Base-by-base conservation (phyloP, 148 eudicot species). In the Vaccinium darrowii region DNA sequence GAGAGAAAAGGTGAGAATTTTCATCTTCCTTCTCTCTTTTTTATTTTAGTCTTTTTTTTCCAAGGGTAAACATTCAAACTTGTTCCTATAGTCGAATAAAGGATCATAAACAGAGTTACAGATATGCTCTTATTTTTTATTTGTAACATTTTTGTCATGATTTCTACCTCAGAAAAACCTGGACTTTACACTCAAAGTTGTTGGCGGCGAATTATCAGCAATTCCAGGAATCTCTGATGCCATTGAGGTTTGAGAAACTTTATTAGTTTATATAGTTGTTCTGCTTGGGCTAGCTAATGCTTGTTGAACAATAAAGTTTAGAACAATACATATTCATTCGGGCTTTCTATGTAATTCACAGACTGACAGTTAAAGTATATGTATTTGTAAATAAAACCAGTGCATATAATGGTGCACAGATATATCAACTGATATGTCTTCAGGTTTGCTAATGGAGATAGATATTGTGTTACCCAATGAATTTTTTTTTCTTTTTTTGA, bases 161-260 rank as follows among this genome's bases (percentile, higher is more conserved):
- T 43, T 43, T 43, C 47, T 43, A 43, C 82, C 52, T 53, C 94
- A 95, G 98, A 94, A 86, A 91, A 86, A 93, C 79, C 87, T 95
- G 85, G 94, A 95, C 87, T 95, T 95, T 83, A 93, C 85, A 2
- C 92, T 95, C 43, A 95, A 95, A 90, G 94, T 95, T 80, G 71
- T 95, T 82, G 98, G 98, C 52, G 93, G 98, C 30, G 98, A 95
- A 30, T 71, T 95, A 84, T 90, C 95, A 81, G 30, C 96, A 51
- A 86, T 95, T 88, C 98, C 98, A 25, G 96, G 98, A 84, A 88
- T 95, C 85, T 94, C 98, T 71, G 93, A 91, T 85, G 92, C 95
- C 86, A 87, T 95, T 78, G 94, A 95, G 92, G 98, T 95, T 84
- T 73, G 84, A 65, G 65, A 18, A 43, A 43, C 8, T 39, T 71